These are phyloP conservation scores for Geotrichum australiense DNA, from an alignment of 1,139 yeast genomes.

Conservation along the genomic window DNA sequence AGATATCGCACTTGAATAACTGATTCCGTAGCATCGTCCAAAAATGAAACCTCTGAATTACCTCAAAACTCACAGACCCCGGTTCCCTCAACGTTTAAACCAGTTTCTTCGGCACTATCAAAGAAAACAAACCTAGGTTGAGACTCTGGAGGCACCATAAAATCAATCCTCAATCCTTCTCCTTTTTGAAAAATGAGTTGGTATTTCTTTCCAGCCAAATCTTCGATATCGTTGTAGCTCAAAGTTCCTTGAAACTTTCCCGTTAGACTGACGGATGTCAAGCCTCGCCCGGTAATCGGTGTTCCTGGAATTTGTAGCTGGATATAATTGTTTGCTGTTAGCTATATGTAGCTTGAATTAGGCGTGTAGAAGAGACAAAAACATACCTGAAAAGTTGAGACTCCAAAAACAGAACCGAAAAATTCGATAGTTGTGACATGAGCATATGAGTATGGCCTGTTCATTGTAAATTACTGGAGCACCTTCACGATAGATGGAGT, in stretches of 20 bases:
- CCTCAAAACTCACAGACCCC: no score
- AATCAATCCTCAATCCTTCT: slow-evolving; percentile 17
- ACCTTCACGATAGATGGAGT: no score
- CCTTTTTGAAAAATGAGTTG: slow-evolving; percentile 18
- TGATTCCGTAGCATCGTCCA: no score
- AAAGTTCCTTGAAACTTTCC: slow-evolving; percentile 26
- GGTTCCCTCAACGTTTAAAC: no score
- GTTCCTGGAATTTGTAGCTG: slow-evolving; percentile 22
- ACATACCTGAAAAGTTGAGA: slow-evolving; percentile 15
- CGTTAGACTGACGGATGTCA: slow-evolving; percentile 24
- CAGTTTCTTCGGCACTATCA: no score
- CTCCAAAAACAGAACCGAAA: slow-evolving; percentile 67
- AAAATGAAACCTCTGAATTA: no score
- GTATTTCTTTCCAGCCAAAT: slow-evolving; percentile 25
- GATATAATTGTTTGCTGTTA: neutral
- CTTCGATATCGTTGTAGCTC: slow-evolving; percentile 25
- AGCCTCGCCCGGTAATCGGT: slow-evolving; percentile 29
- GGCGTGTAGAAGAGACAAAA: neutral
- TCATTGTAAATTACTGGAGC: slow-evolving; percentile 3
- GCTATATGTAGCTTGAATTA: neutral
- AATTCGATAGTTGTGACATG: slow-evolving; percentile 67
- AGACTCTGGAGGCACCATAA: slow-evolving; percentile 14
- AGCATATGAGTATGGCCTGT: slow-evolving; percentile 46
- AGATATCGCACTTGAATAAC: no score
- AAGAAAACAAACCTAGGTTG: slow-evolving; percentile 15